phyloP scores from a whole-genome alignment of 2,329 filamentous ascomycete genomes.

The Diplodia corticola region DNA sequence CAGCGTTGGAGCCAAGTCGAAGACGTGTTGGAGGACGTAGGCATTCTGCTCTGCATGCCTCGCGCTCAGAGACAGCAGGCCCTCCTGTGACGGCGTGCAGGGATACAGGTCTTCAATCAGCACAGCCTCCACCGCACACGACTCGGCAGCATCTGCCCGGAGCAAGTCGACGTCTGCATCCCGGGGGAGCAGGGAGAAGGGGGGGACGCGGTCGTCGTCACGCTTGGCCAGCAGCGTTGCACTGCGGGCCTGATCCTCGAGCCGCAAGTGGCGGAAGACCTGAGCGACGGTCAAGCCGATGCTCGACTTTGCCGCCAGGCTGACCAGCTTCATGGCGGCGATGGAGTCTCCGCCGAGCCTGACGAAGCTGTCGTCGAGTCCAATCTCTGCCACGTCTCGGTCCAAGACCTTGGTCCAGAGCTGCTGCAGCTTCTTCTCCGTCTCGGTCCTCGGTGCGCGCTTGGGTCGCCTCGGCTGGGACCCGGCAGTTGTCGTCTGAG shows the following conservation, averaged over 20 bases:
- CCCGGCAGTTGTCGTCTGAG: neutral
- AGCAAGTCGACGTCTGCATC: too few relatives aligned
- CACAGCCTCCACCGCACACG: too few relatives aligned
- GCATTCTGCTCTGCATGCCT: constrained; percentile 40
- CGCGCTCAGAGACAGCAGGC: constrained; percentile 41
- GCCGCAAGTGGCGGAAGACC: constrained; percentile 52
- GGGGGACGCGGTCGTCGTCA: constrained; percentile 7
- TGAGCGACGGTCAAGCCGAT: constrained; percentile 56
- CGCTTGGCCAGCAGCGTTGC: constrained; percentile 30
- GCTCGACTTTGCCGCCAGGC: constrained; percentile 52
- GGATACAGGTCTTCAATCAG: constrained; percentile 43
- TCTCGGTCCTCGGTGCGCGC: neutral
- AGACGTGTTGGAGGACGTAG: constrained; percentile 38
- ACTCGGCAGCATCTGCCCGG: too few relatives aligned
- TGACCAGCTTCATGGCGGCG: constrained; percentile 61
- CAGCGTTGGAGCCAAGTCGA: constrained; percentile 33
- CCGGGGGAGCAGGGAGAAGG: neutral
- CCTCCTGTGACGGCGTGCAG: constrained; percentile 45
- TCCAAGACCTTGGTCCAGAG: constrained; percentile 23
- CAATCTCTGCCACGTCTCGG: constrained; percentile 44
- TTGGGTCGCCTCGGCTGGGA: neutral
- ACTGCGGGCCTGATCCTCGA: constrained; percentile 49
- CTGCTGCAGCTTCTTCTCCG: constrained; percentile 3
- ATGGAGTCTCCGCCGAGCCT: constrained; percentile 62
- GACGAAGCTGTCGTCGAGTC: constrained; percentile 61